Evolutionary conservation across 352 stramenopile species (phyloP).

Genomic region (Phytopythium oedochilum): DNA sequence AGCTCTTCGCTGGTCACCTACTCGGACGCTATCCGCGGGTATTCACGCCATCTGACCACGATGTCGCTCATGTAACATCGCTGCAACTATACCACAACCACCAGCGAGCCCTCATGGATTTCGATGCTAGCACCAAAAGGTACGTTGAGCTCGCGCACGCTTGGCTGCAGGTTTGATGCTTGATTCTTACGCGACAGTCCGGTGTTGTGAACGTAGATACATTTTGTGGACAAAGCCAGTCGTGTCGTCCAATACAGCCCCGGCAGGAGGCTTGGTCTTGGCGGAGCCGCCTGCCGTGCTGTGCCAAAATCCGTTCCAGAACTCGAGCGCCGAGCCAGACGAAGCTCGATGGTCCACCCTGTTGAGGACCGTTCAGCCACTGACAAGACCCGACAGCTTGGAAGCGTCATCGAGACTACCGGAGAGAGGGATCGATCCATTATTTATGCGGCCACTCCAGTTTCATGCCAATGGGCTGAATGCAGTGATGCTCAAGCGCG

Average conservation of each 20-base stretch:
- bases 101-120: slow-evolving; percentile 40
- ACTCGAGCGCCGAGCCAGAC: background rate
- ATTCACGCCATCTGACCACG: slow-evolving; percentile 8
- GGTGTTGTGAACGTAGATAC: background rate
- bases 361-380: background rate
- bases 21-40: slow-evolving; percentile 8
- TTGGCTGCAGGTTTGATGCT: background rate
- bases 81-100: slow-evolving; percentile 47
- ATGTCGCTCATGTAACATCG: slow-evolving; percentile 29
- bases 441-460: slow-evolving; percentile 3
- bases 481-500: background rate
- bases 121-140: slow-evolving; percentile 48
- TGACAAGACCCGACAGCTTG: background rate
- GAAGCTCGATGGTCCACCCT: background rate
- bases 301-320: slow-evolving; percentile 5
- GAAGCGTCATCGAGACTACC: background rate
- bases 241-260: background rate
- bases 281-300: background rate
- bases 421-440: background rate
- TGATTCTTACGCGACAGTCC: background rate
- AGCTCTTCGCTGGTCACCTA: slow-evolving; percentile 34
- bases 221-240: background rate
- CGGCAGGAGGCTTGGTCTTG: background rate
- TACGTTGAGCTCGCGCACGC: slow-evolving; percentile 4
- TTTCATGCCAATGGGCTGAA: slow-evolving; percentile 1